Base-by-base conservation (phyloP, 768 basidiomycete genomes). In the Cystofilobasidium bisporidii region DNA sequence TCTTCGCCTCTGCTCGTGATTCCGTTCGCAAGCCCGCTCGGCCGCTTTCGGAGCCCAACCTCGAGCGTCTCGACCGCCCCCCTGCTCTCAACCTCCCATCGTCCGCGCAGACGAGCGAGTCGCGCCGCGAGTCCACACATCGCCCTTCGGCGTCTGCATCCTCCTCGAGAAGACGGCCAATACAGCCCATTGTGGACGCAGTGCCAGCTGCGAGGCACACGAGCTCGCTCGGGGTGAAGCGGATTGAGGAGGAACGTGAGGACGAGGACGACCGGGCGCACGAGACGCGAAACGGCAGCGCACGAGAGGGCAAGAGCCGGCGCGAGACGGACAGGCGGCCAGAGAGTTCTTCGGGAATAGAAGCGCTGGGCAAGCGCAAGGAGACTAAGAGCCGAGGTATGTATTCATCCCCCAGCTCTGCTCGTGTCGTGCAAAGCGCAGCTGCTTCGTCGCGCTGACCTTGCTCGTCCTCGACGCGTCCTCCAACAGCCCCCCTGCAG, bases 11-110 rank as follows among this genome's bases (percentile, higher is more conserved):
- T 30, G 53, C 53, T 4, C 53, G 53, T 1, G 53, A 56, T n/a
- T 56, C 53, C 5, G 53, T 56, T 2, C 53, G 30, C 53, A 61
- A 61, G 40, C 58, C 58, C 20, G 60, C 60, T 45, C 60, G 60
- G 20, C 60, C 60, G 20, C 18, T 32, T 8, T 41, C 60, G 10
- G 36, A 43, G 18, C 45, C 60, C 15, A 43, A 45, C 30, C 60
- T 43, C 17, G n/a, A 40, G 14, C 38, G 41, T 1, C 36, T 28
- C 15, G 38, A 36, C 28, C 40, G 28, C 15, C 40, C 45, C 9
- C 60, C 60, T 1, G 15, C 28, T 5, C 60, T 43, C 40, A 41
- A 26, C 17, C 45, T 61, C 17, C 60, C 45, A 6, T 45, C 60
- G 20, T 40, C 60, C 60, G 43, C 43, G 20, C 40, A n/a, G 22